Base-by-base conservation (phyloP, 192 early-diverging fungal species). In the Podila minutissima region DNA sequence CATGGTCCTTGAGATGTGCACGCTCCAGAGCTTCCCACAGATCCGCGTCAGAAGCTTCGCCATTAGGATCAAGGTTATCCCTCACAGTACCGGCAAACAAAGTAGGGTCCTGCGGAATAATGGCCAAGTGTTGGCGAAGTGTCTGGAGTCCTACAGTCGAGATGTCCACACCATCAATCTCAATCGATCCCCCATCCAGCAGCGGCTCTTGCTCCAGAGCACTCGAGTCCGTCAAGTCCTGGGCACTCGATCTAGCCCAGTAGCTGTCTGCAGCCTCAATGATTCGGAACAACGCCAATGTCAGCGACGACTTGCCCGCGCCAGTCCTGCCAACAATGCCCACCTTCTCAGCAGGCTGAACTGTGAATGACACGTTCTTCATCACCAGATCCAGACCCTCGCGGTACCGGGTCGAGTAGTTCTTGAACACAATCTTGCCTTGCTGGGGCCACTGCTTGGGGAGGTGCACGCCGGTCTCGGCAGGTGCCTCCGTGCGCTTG, bases 61-160 rank as follows among this genome's bases (percentile, higher is more conserved):
- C 64, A 59, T 83, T 72, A 26, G 87, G 90, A 67, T 92, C 88
- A 17, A 95, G 81, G 35, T 87, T 87, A 51, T 65, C 84, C 66
- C 66, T 85, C 68, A 67, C 91, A 73, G 60, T 83, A 32, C 89
- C 91, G 2, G 69, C 62, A 65, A 93, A 91, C 57, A 93, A 66
- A 12, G 89, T 85, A 13, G 90, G 86, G 24, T 93, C 91, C 76
- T 93, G 92, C 28, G 92, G 91, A 65, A 93, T 93, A 37, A 93
- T 91, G 5, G 90, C 87, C 26, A 93, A 82, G n/a, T 79, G 85
- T 46, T 67, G 84, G 71, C 89, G 86, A 57, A 91, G 58, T 64
- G 87, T 87, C 46, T 73, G 81, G 13, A 88, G 64, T 10, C 88
- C 83, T 11, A 89, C 60, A 19, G 81, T 82, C n/a, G 83, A 64